Percentiles rank a stretch among this genome's conserved stretches.
Conservation (phyloP, 2,329 filamentous ascomycete species). For the Fusarium paranaense region DNA sequence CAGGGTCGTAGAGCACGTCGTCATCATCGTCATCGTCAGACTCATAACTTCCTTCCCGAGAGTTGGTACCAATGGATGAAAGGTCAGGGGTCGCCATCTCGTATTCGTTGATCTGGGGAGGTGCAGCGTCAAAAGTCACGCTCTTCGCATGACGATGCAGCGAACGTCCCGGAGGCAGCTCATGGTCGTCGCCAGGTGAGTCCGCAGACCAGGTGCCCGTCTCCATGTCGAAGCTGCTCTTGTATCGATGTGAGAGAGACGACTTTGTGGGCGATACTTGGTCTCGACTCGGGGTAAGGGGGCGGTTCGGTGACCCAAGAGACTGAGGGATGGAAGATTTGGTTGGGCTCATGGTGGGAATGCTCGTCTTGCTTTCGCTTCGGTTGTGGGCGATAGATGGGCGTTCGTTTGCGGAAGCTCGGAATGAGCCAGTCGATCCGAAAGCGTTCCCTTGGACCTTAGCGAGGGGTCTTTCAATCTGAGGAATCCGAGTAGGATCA, state of each 20-base stretch:
- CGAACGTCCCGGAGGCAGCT: conserved; percentile 73
- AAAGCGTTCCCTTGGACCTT: conserved; percentile 80
- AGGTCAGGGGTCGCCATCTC: conserved; percentile 97
- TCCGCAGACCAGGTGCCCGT: conserved; percentile 77
- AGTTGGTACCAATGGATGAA: conserved; percentile 90
- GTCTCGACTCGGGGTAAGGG: conserved; percentile 72
- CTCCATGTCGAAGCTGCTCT: conserved; percentile 76
- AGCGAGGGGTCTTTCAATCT: conserved; percentile 85
- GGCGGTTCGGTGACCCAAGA: conserved; percentile 44
- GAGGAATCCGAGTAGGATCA: conserved; percentile 81
- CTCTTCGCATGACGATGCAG: conserved; percentile 92
- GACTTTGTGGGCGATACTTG: conserved; percentile 88
- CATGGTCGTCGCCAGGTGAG: conserved; percentile 66
- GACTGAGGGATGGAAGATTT: conserved; percentile 56
- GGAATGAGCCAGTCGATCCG: conserved; percentile 67
- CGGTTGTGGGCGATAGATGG: conserved; percentile 59
- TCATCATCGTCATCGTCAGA: conserved; percentile 81
- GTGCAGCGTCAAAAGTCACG: conserved; percentile 94
- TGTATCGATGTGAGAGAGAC: conserved; percentile 79
- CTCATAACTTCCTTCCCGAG: conserved; percentile 92
- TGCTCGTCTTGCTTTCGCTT: conserved; percentile 66
- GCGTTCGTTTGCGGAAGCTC: conserved; percentile 59
- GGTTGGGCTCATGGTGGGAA: conserved; percentile 68
- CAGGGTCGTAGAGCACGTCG: conserved; percentile 68
- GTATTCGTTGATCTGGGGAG: conserved; percentile 96